Conservation (phyloP, 1,284 basidiomycete species). For the Apiotrichum domesticum region DNA sequence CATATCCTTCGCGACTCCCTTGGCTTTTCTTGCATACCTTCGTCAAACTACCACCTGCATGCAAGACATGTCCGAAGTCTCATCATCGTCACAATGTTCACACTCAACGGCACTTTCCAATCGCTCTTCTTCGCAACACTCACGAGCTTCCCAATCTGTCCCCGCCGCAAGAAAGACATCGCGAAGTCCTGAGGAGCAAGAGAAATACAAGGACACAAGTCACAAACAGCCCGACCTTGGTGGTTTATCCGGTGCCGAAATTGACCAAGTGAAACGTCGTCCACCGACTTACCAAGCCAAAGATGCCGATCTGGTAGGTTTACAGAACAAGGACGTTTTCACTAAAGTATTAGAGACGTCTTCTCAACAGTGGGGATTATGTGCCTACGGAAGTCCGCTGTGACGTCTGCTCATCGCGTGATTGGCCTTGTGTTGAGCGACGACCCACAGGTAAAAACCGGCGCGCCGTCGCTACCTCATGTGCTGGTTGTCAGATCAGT, state of each 20-base stretch:
- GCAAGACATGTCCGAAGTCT: no score
- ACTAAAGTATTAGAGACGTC: background rate
- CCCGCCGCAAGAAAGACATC: no score
- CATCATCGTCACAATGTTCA: no score
- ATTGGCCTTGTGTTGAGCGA: background rate
- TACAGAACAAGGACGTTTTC: background rate
- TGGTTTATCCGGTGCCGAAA: background rate
- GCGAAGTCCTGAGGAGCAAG: background rate
- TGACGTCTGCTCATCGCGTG: background rate
- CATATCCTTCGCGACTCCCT: no score
- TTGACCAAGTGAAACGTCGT: background rate
- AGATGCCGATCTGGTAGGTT: background rate
- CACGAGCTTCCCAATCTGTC: no score
- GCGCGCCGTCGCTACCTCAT: background rate
- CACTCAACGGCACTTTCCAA: background rate
- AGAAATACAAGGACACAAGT: background rate
- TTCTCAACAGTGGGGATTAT: background rate
- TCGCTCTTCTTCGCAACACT: no score
- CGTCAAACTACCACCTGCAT: no score
- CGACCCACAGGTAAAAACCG: background rate
- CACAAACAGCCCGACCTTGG: background rate
- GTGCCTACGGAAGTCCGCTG: background rate
- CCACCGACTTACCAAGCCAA: background rate
- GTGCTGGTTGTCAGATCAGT: constrained; percentile 1
- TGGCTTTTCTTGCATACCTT: no score